These are phyloP conservation scores for Physcomitrium patens DNA, from an alignment of 225 moss, liverwort and hornwort genomes.

Conservation along the genomic window DNA sequence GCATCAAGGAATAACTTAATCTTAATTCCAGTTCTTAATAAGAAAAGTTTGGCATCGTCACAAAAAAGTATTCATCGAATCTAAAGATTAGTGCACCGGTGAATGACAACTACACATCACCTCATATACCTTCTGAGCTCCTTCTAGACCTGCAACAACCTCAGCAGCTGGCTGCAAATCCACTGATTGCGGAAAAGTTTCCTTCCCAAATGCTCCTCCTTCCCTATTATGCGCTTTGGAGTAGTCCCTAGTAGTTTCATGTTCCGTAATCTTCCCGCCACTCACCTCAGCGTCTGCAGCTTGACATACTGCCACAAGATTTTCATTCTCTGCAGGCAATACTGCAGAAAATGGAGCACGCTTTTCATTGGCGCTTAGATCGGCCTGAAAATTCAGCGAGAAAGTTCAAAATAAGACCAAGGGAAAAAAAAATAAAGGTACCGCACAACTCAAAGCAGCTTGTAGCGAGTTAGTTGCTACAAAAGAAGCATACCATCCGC, in stretches of 20 bases:
- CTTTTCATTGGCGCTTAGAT: too few relatives aligned
- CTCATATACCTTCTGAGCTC: slow-evolving; percentile 16
- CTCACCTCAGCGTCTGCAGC: not conserved
- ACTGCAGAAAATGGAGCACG: not conserved
- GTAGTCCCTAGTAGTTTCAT: not conserved
- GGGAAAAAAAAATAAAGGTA: too few relatives aligned
- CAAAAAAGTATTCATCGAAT: too few relatives aligned
- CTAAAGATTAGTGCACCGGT: too few relatives aligned
- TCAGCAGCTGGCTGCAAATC: slow-evolving; percentile 25
- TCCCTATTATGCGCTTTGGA: slow-evolving; percentile 4
- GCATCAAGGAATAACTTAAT: too few relatives aligned
- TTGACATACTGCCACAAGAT: slow-evolving; percentile 1
- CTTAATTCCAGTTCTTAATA: too few relatives aligned
- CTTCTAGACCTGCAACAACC: slow-evolving; percentile 10
- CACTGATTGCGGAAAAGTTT: not conserved
- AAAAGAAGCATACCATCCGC: too few relatives aligned
- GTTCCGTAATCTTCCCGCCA: not conserved
- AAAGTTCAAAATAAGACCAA: too few relatives aligned
- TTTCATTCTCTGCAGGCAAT: not conserved
- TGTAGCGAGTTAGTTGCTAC: too few relatives aligned
- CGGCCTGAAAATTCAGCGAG: too few relatives aligned
- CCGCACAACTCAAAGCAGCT: too few relatives aligned
- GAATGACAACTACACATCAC: not conserved
- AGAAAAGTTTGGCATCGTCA: too few relatives aligned
- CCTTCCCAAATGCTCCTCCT: not conserved